These are phyloP conservation scores for Pseudozyma sp. DNA, from an alignment of 1,284 basidiomycete genomes.

Conservation along the genomic window DNA sequence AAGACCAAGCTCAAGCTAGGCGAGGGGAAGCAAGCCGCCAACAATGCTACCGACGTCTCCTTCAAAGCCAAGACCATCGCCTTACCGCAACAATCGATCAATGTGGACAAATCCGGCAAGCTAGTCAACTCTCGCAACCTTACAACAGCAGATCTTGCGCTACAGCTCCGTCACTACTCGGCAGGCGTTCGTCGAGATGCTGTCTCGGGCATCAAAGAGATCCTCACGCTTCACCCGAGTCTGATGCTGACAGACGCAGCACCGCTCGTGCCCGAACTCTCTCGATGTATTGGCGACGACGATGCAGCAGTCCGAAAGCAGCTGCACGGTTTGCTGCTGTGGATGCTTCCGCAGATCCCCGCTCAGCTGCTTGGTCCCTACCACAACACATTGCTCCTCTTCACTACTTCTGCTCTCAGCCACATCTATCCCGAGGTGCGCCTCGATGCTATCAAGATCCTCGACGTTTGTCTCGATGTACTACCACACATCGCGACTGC, in stretches of 20 bases:
- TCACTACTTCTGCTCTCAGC: constrained; percentile 88
- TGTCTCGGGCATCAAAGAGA: constrained; percentile 82
- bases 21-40: constrained; percentile 85
- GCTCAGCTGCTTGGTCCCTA: constrained; percentile 74
- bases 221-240: constrained; percentile 77
- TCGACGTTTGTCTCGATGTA: constrained; percentile 81
- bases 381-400: constrained; percentile 81
- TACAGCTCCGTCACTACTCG: constrained; percentile 86
- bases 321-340: constrained; percentile 72
- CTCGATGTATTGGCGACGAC: constrained; percentile 78
- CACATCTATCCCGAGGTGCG: constrained; percentile 95
- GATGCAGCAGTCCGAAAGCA: constrained; percentile 71
- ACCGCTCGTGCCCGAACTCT: constrained; percentile 76
- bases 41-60: constrained; percentile 91
- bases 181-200: constrained; percentile 82
- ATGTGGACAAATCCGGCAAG: constrained; percentile 52
- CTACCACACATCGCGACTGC: constrained; percentile 73
- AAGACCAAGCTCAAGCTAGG: constrained; percentile 97
- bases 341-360: constrained; percentile 79
- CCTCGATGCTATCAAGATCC: constrained; percentile 85
- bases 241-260: constrained; percentile 75
- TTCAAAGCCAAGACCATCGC: constrained; percentile 81
- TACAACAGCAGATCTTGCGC: constrained; percentile 81
- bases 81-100: constrained; percentile 60
- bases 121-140: constrained; percentile 72